A percentile compares a stretch with the other conserved stretches of the same genome.
Conservation (phyloP, 768 basidiomycete genomes). For the Mycena filopes region DNA sequence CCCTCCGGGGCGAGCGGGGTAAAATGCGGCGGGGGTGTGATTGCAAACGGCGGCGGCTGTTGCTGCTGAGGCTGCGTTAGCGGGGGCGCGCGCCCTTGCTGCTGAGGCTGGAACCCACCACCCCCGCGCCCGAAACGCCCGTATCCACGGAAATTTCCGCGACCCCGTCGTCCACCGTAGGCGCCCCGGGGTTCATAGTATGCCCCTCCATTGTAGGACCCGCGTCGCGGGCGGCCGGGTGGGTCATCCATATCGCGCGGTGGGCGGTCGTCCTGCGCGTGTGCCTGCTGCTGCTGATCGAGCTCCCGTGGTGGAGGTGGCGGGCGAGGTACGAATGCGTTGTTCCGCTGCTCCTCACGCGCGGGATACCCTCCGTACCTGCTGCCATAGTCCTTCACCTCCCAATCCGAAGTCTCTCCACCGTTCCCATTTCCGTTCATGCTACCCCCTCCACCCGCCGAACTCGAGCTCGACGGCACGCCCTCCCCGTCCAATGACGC, state of each 20-base stretch:
- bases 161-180: constrained; percentile 19
- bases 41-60: constrained; percentile 25
- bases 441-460: neutral
- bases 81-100: neutral
- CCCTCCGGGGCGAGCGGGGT: constrained; percentile 27
- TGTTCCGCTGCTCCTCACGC: constrained; percentile 7
- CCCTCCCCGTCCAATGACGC: constrained; percentile 1
- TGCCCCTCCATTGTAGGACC: constrained; percentile 23
- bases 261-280: constrained; percentile 14
- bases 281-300: neutral
- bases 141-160: constrained; percentile 20
- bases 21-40: constrained; percentile 27
- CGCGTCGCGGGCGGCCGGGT: constrained; percentile 21
- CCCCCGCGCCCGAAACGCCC: constrained; percentile 11
- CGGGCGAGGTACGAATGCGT: constrained; percentile 6
- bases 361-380: constrained; percentile 16
- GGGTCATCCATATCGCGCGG: constrained; percentile 24
- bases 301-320: constrained; percentile 8
- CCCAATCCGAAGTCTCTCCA: constrained; percentile 27
- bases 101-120: constrained; percentile 23
- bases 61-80: constrained; percentile 14
- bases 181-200: constrained; percentile 30
- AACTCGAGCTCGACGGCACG: neutral
- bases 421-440: constrained; percentile 9
- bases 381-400: constrained; percentile 27